phyloP scores from a whole-genome alignment of 2,329 filamentous ascomycete genomes.

The Zalaria sp. region DNA sequence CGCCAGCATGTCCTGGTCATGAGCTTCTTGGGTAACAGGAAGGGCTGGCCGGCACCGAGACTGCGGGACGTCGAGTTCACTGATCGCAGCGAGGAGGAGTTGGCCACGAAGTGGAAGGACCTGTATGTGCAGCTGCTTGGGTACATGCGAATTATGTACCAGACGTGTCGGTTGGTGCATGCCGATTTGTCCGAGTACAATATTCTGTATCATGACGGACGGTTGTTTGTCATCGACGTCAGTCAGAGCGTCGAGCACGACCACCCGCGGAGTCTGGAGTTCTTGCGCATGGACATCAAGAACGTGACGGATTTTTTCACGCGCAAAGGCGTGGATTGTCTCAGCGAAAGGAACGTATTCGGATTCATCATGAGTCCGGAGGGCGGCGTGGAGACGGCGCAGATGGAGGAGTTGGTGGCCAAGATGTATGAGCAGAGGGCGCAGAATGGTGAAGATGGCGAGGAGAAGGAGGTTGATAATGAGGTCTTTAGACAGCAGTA shows the following conservation, averaged over 20 bases:
- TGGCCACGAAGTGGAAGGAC: conserved; percentile 57
- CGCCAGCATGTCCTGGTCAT: conserved; percentile 93
- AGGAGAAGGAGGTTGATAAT: conserved; percentile 62
- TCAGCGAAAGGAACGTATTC: conserved; percentile 70
- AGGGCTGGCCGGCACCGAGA: conserved; percentile 76
- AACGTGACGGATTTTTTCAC: conserved; percentile 90
- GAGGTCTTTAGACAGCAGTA: conserved; percentile 94
- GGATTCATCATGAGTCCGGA: conserved; percentile 59
- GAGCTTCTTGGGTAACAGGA: conserved; percentile 78
- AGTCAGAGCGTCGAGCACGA: conserved; percentile 96
- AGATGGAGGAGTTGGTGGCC: conserved; percentile 48
- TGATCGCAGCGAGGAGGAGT: conserved; percentile 33
- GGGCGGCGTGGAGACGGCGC: conserved; percentile 46
- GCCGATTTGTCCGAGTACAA: conserved; percentile 98
- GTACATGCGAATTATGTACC: conserved; percentile 88
- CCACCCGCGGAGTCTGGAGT: conserved; percentile 82
- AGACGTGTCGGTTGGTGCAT: conserved; percentile 81
- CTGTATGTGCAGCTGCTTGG: conserved; percentile 74
- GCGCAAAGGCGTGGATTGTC: conserved; percentile 65
- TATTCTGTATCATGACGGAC: conserved; percentile 70
- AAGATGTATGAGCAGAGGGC: conserved; percentile 48
- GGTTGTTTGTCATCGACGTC: conserved; percentile 90
- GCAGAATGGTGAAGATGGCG: conserved; percentile 33
- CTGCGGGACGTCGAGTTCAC: conserved; percentile 72
- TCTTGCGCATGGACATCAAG: conserved; percentile 96